A percentile compares a stretch with the other conserved stretches of the same genome.
These are phyloP conservation scores for Penicillium taxi DNA, from an alignment of 495 filamentous ascomycete genomes.

Conservation along the genomic window DNA sequence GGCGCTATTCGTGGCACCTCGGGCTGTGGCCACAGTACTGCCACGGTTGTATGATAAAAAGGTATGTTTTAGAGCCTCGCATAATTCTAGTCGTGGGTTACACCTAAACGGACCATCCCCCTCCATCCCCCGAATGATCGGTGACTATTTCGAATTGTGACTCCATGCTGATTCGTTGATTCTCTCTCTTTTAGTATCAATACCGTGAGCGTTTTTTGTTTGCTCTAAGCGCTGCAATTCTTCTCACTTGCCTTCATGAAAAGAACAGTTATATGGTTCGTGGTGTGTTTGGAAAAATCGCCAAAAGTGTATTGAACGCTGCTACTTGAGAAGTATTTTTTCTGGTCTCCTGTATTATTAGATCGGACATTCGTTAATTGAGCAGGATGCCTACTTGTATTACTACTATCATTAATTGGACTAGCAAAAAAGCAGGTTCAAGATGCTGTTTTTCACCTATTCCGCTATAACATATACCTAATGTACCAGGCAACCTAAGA, in stretches of 20 bases:
- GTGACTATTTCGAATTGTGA: conserved; percentile 7
- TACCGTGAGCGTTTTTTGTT: conserved; percentile 73
- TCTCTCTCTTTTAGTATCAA: conserved; percentile 44
- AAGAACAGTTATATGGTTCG: conserved; percentile 56
- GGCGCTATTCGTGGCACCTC: conserved; percentile 76
- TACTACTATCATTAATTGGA: too few relatives aligned
- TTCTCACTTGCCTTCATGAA: conserved; percentile 65
- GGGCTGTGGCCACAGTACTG: conserved; percentile 68
- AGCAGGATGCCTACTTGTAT: too few relatives aligned
- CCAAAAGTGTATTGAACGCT: conserved; percentile 47
- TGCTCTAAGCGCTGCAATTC: conserved; percentile 62
- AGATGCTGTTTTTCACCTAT: too few relatives aligned
- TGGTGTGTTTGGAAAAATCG: conserved; percentile 63
- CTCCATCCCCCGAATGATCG: neutral
- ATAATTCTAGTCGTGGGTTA: conserved; percentile 14
- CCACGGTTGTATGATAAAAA: conserved; percentile 64
- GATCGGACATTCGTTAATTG: too few relatives aligned
- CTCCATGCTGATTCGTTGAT: conserved; percentile 17
- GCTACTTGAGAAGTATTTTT: neutral
- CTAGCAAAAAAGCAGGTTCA: too few relatives aligned
- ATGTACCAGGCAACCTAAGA: too few relatives aligned
- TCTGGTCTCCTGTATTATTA: too few relatives aligned
- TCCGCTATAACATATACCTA: too few relatives aligned
- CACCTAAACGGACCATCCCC: conserved; percentile 7
- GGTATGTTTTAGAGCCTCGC: conserved; percentile 32